phyloP scores from a whole-genome alignment of 2,329 filamentous ascomycete genomes.

The Aureobasidium uvarum region DNA sequence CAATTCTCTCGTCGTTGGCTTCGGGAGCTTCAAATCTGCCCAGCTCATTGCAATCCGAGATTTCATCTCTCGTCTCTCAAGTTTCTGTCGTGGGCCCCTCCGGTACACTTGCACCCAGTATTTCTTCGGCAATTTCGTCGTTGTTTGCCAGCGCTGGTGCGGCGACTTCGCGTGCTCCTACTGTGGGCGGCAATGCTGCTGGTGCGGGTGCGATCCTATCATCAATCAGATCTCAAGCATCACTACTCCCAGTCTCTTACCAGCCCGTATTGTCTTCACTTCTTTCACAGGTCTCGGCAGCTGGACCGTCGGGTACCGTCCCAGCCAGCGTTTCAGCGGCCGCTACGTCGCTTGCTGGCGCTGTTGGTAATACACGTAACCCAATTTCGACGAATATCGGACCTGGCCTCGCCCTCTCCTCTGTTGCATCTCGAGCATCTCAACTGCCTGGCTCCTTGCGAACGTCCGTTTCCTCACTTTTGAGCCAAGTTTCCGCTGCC shows the following conservation, averaged over 20 bases:
- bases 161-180: not conserved
- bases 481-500: not conserved
- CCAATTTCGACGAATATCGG: not conserved
- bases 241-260: not conserved
- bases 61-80: not conserved
- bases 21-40: not conserved
- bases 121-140: not conserved
- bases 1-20: not conserved
- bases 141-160: not conserved
- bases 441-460: not conserved
- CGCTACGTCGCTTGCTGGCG: conserved; percentile 2
- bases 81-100: not conserved
- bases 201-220: not conserved
- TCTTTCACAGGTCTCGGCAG: not conserved
- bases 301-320: not conserved
- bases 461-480: not conserved
- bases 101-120: not conserved
- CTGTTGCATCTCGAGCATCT: not conserved
- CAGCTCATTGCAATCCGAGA: not conserved
- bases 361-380: not conserved
- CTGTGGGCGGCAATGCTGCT: conserved; percentile 1
- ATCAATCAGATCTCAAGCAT: conserved; percentile 9
- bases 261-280: not conserved
- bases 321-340: not conserved
- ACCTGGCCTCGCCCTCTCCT: not conserved